Base-by-base conservation (phyloP, 139 green algal genomes). In the Tetratostichococcus sp. region DNA sequence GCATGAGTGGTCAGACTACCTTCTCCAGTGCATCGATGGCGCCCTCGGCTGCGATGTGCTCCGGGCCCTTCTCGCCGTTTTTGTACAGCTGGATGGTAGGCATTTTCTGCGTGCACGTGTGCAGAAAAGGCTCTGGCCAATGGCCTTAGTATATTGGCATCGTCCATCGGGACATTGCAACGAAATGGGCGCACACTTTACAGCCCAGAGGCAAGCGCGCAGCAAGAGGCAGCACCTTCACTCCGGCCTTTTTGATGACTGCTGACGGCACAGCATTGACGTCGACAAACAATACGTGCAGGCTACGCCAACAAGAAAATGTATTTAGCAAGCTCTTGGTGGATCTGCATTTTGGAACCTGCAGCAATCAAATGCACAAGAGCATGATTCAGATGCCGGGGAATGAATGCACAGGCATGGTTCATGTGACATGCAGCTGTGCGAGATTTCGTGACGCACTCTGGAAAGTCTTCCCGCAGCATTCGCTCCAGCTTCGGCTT, bases 31-130 rank as follows among this genome's bases (percentile, higher is more conserved):
- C 71, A 67, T 65, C 43, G n/a, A 59, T 65, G 32, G 65, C 65
- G 4, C 35, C 42, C 76, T 82, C 77, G 30, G 71, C 67, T 34
- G 77, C 77, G 35, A 82, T 73, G 57, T 82, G 77, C 67, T 82
- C 77, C 67, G 70, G 30, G 26, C 77, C 43, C 28, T 82, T 82
- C 35, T 77, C 57, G 4, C 73, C 43, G 6, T 77, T 65, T 26
- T 77, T 59, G 50, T 78, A 82, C 0, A 81, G 30, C 67, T 74
- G 67, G 30, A 82, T 82, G 28, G 77, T 82, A n/a, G 77, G 77
- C 77, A 82, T 82, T 82, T 82, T 82, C 77, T 81, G 76, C 76
- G 74, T n/a, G 25, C n/a, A n/a, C 32, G 43, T 1, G 6, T 42
- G 30, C 30, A 66, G 33, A n/a, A n/a, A n/a, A n/a, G n/a, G n/a